These are phyloP conservation scores for Tetrapisispora pingtungensis DNA, from an alignment of 805 yeast genomes.

Conservation along the genomic window DNA sequence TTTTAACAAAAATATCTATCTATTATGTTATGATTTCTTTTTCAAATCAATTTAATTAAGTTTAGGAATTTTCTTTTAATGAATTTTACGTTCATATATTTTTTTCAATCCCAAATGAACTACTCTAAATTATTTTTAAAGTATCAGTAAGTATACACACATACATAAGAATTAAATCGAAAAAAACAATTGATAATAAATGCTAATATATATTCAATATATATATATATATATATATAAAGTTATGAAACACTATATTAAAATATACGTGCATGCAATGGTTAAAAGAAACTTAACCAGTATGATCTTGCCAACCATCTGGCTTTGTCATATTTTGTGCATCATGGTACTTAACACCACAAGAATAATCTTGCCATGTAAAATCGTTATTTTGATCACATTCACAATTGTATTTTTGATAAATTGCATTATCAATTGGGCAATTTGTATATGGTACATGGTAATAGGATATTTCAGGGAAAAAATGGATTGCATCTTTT, in stretches of 20 bases:
- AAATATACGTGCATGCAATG: too few relatives aligned
- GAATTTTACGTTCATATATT: too few relatives aligned
- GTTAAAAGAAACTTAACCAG: background rate
- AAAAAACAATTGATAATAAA: background rate
- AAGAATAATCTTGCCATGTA: slow-evolving; percentile 60
- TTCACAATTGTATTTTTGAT: slow-evolving; percentile 53
- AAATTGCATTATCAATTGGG: slow-evolving; percentile 56
- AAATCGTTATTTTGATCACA: slow-evolving; percentile 67
- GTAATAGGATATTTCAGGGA: slow-evolving; percentile 70
- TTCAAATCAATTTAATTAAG: too few relatives aligned
- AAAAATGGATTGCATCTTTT: slow-evolving; percentile 56
- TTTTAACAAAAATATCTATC: too few relatives aligned
- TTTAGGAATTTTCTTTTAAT: too few relatives aligned
- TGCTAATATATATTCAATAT: background rate
- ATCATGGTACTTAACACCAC: slow-evolving; percentile 52
- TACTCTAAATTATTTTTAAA: too few relatives aligned
- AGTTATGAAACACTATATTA: too few relatives aligned
- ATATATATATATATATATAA: too few relatives aligned
- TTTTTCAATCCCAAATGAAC: too few relatives aligned
- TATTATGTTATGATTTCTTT: too few relatives aligned
- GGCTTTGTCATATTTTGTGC: slow-evolving; percentile 45
- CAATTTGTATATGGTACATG: slow-evolving; percentile 71
- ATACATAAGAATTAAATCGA: too few relatives aligned
- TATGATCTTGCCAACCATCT: slow-evolving; percentile 43
- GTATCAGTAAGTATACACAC: too few relatives aligned